Percentiles rank a stretch among this genome's conserved stretches.
Conservation (phyloP, 225 moss, liverwort and hornwort genomes). For the Sphagnum contortum region DNA sequence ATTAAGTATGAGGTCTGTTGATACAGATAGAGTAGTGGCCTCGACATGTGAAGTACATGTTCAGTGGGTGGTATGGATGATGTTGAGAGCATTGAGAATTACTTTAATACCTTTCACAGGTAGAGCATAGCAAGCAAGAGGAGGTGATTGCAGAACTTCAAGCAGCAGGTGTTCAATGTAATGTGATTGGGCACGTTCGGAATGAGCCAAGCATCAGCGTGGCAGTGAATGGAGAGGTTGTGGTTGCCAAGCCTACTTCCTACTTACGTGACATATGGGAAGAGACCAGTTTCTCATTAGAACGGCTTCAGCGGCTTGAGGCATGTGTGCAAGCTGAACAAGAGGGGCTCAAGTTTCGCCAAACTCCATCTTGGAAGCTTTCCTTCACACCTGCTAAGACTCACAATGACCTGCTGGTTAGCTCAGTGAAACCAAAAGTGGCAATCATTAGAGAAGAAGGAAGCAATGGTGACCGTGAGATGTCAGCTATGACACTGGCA, state of each 20-base stretch:
- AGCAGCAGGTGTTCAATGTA: slow-evolving; percentile 57
- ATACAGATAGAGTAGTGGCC: no score
- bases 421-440: slow-evolving; percentile 64
- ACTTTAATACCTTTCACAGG: slow-evolving; percentile 16
- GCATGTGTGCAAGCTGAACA: slow-evolving; percentile 85
- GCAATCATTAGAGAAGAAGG: slow-evolving; percentile 97
- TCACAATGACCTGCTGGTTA: slow-evolving; percentile 39
- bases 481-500: slow-evolving; percentile 88
- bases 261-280: slow-evolving; percentile 86
- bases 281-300: slow-evolving; percentile 82
- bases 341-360: slow-evolving; percentile 61
- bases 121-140: slow-evolving; percentile 50
- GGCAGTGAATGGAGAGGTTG: slow-evolving; percentile 50
- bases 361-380: slow-evolving; percentile 66
- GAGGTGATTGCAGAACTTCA: slow-evolving; percentile 41
- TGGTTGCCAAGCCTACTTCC: slow-evolving; percentile 51
- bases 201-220: slow-evolving; percentile 43
- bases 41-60: neutral
- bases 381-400: slow-evolving; percentile 69
- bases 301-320: slow-evolving; percentile 76
- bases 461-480: slow-evolving; percentile 95
- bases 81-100: no score
- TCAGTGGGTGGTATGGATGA: neutral
- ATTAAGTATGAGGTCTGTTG: no score
- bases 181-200: slow-evolving; percentile 58